Evolutionary conservation across 495 filamentous ascomycete genomes (phyloP).

Genomic region (Penicillium cataractarum): DNA sequence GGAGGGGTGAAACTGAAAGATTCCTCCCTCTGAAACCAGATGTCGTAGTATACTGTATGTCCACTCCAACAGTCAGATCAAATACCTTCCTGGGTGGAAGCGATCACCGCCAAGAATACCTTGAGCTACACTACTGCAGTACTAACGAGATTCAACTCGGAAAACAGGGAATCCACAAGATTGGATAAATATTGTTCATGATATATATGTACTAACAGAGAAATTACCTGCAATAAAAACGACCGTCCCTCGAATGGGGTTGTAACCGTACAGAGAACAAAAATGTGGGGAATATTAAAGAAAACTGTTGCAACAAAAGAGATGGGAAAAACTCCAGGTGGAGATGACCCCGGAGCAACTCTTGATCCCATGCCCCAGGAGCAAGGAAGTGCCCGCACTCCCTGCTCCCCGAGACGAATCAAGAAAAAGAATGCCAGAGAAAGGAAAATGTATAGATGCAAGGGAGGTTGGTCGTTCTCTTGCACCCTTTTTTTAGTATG

Average conservation of each 20-base stretch:
- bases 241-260: constrained; percentile 1
- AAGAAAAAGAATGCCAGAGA: constrained; percentile 17
- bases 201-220: constrained; percentile 17
- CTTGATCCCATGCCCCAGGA: constrained; percentile 3
- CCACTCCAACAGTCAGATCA: not conserved
- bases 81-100: not conserved
- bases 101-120: too few relatives aligned
- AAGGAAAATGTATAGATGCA: constrained; percentile 13
- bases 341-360: not conserved
- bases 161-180: not conserved
- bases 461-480: not conserved
- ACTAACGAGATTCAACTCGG: too few relatives aligned
- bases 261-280: constrained; percentile 11
- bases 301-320: constrained; percentile 4
- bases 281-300: constrained; percentile 21
- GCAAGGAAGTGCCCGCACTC: constrained; percentile 22
- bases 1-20: not conserved
- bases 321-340: constrained; percentile 9
- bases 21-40: not conserved
- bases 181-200: not conserved
- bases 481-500: not conserved
- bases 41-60: not conserved
- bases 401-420: constrained; percentile 17
- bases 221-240: constrained; percentile 13
- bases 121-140: too few relatives aligned